Percentiles rank a stretch among this genome's conserved stretches.
Evolutionary conservation across 176 grass and related monocot genomes (phyloP).

Genomic region (Rhynchospora breviuscula): DNA sequence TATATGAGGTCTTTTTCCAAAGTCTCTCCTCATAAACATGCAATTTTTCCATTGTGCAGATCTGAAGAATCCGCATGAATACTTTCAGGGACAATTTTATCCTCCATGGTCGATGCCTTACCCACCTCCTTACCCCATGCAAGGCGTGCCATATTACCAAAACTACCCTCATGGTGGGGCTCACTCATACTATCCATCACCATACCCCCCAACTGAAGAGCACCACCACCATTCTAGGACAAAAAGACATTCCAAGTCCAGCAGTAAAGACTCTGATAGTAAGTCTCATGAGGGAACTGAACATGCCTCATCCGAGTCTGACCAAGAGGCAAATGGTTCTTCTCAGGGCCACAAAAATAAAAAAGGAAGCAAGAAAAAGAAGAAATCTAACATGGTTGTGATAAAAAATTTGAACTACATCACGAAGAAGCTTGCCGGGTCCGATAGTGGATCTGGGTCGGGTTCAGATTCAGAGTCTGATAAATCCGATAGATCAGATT

Average conservation of each 20-base stretch:
- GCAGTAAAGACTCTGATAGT: slow-evolving; percentile 43
- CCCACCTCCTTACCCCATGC: slow-evolving; percentile 65
- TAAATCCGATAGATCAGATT: slow-evolving; percentile 22
- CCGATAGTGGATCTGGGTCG: slow-evolving; percentile 51
- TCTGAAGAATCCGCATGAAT: slow-evolving; percentile 51
- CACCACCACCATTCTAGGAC: slow-evolving; percentile 24
- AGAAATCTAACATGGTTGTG: slow-evolving; percentile 69
- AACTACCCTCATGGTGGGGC: slow-evolving; percentile 41
- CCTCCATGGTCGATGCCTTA: slow-evolving; percentile 89
- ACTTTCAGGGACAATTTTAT: slow-evolving; percentile 57
- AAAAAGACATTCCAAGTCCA: slow-evolving; percentile 37
- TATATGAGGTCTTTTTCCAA: not conserved
- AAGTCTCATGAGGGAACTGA: slow-evolving; percentile 65
- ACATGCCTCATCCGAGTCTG: slow-evolving; percentile 39
- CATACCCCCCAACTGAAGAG: slow-evolving; percentile 69
- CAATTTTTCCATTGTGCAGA: slow-evolving; percentile 30
- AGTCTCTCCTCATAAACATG: not conserved
- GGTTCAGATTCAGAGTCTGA: slow-evolving; percentile 44
- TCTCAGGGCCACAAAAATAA: slow-evolving; percentile 59
- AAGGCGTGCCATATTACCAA: slow-evolving; percentile 85
- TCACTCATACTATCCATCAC: slow-evolving; percentile 51
- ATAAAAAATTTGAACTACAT: slow-evolving; percentile 85
- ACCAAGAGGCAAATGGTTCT: slow-evolving; percentile 25
- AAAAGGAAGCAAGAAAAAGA: slow-evolving; percentile 63
- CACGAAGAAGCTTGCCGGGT: slow-evolving; percentile 61